Conservation (phyloP, 116 monocot genomes). For the Zostera marina region DNA sequence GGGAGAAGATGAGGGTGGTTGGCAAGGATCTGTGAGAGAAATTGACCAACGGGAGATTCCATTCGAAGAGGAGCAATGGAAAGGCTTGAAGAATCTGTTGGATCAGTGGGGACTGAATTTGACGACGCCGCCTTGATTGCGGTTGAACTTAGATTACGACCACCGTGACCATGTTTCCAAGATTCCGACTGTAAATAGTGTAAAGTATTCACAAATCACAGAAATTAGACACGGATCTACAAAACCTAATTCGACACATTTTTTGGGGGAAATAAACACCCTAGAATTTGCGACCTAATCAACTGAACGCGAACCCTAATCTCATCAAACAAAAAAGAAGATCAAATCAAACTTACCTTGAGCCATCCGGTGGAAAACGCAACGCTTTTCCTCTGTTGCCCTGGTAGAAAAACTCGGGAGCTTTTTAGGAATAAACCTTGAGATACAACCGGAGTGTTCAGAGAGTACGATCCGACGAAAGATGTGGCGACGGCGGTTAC, state of each 20-base stretch:
- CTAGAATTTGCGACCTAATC: no score
- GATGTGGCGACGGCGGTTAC: not conserved
- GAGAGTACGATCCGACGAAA: not conserved
- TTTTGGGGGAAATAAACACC: no score
- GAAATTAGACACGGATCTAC: no score
- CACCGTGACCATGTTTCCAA: constrained; percentile 1
- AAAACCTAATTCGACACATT: no score
- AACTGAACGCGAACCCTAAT: not conserved
- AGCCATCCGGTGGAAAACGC: not conserved
- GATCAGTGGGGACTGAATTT: constrained; percentile 9
- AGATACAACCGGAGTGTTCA: not conserved
- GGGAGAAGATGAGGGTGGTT: constrained; percentile 83
- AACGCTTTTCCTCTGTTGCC: not conserved
- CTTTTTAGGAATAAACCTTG: not conserved
- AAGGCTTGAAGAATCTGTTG: constrained; percentile 6
- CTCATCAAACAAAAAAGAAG: not conserved
- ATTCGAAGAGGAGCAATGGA: constrained; percentile 61
- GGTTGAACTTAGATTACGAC: not conserved
- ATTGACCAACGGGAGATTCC: constrained; percentile 83
- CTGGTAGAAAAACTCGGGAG: not conserved
- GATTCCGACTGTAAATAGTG: constrained; percentile 4
- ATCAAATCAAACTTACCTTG: not conserved
- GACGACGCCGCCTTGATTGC: constrained; percentile 26
- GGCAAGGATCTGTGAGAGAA: constrained; percentile 65
- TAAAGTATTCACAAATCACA: not conserved